A percentile compares a stretch with the other conserved stretches of the same genome.
phyloP scores from a whole-genome alignment of 129 eudicot species.

The Chrysanthemum seticuspe region DNA sequence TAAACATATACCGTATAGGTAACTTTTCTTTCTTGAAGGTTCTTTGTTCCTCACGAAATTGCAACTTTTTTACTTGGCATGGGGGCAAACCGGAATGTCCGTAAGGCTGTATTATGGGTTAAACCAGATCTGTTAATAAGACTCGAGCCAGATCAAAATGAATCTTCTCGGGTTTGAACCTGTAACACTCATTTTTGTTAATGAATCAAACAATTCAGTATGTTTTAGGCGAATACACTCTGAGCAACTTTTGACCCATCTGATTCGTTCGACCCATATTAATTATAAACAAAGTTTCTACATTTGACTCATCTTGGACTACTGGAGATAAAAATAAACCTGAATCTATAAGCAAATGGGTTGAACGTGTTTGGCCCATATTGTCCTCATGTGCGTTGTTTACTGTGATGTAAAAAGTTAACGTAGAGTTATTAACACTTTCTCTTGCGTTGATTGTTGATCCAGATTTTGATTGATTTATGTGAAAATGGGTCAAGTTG shows the following conservation, averaged over 20 bases:
- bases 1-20: constrained; percentile 90
- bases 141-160: no score
- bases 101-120: no score
- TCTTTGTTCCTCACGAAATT: constrained; percentile 18
- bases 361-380: neutral
- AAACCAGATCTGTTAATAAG: neutral
- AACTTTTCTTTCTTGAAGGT: constrained; percentile 5
- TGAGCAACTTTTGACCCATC: no score
- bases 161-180: no score
- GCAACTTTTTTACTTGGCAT: neutral
- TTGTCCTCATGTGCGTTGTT: neutral
- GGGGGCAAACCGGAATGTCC: neutral
- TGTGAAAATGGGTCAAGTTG: neutral
- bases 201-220: no score
- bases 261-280: no score
- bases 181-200: no score
- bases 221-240: no score
- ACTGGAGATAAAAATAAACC: no score
- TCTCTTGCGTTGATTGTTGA: neutral
- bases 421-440: neutral
- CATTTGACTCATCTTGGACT: no score
- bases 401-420: neutral
- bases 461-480: neutral
- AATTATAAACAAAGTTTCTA: no score
- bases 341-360: neutral